A percentile compares a stretch with the other conserved stretches of the same genome.
Conservation (phyloP, 1,139 yeast genomes). For the Zhuliangozyma blackwelliae region DNA sequence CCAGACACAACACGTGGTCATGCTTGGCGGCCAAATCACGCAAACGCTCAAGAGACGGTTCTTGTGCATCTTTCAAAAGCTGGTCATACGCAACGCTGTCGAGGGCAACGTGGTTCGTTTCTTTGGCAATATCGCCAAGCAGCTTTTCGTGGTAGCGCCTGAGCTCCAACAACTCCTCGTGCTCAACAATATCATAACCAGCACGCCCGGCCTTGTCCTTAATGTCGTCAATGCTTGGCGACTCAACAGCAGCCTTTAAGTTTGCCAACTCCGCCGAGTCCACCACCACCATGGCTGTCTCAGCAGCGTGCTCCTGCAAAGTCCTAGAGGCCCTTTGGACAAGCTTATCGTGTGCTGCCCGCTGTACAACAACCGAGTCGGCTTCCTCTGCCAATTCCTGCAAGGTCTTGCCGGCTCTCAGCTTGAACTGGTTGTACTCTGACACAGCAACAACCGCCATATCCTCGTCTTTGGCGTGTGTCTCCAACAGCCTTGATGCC, state of each 20-base stretch:
- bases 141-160: too few relatives aligned
- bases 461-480: constrained; percentile 12
- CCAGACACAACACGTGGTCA: constrained; percentile 13
- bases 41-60: constrained; percentile 31
- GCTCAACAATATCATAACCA: constrained; percentile 1
- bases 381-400: constrained; percentile 15
- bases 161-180: too few relatives aligned
- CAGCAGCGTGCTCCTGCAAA: constrained; percentile 12
- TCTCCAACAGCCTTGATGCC: constrained; percentile 6
- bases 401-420: constrained; percentile 8
- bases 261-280: constrained; percentile 11
- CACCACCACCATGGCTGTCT: constrained; percentile 3
- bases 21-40: constrained; percentile 23
- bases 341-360: constrained; percentile 17
- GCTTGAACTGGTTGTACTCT: constrained; percentile 7
- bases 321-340: constrained; percentile 5
- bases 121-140: too few relatives aligned
- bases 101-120: too few relatives aligned
- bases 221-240: constrained; percentile 22
- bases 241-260: constrained; percentile 8
- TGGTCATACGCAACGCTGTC: too few relatives aligned
- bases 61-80: constrained; percentile 4
- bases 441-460: constrained; percentile 9
- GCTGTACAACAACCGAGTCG: constrained; percentile 1
- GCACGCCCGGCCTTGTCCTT: constrained; percentile 9